phyloP scores from a whole-genome alignment of 139 green algal genomes.

The Tetradesmus lagerheimii region DNA sequence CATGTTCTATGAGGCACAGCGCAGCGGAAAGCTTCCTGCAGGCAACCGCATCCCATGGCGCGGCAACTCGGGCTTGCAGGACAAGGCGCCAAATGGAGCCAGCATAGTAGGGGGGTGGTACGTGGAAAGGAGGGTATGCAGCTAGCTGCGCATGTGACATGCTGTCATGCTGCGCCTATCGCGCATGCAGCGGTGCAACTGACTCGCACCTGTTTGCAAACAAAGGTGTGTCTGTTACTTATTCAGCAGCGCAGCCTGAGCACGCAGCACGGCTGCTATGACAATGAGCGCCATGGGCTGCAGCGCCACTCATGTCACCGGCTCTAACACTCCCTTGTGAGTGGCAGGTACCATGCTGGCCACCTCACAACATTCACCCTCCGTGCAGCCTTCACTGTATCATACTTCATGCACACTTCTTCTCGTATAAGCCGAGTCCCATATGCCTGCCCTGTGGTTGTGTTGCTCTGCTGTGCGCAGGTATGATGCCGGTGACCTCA shows the following conservation, averaged over 20 bases:
- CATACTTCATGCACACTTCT: slow-evolving; percentile 70
- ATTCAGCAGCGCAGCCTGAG: no score
- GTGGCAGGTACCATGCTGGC: slow-evolving; percentile 67
- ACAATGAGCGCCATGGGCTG: no score
- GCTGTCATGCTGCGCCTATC: background rate
- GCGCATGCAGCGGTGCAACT: background rate
- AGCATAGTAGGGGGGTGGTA: slow-evolving; percentile 60
- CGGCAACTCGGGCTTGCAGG: slow-evolving; percentile 57
- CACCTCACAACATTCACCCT: slow-evolving; percentile 81
- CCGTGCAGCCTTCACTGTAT: slow-evolving; percentile 79
- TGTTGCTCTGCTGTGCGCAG: slow-evolving; percentile 51
- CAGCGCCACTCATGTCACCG: no score
- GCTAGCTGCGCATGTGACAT: background rate
- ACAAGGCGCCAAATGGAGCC: slow-evolving; percentile 49
- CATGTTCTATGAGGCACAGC: slow-evolving; percentile 72
- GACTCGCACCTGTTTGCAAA: background rate
- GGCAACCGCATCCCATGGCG: slow-evolving; percentile 62
- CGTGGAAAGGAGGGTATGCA: background rate
- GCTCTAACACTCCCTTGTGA: no score
- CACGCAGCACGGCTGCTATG: background rate
- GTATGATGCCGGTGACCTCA: slow-evolving; percentile 73
- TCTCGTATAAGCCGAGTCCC: no score
- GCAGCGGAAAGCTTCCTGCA: slow-evolving; percentile 59
- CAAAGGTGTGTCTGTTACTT: background rate
- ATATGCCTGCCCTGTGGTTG: no score